Evolutionary conservation across 805 yeast species (phyloP).

Genomic region (Lachancea waltii): DNA sequence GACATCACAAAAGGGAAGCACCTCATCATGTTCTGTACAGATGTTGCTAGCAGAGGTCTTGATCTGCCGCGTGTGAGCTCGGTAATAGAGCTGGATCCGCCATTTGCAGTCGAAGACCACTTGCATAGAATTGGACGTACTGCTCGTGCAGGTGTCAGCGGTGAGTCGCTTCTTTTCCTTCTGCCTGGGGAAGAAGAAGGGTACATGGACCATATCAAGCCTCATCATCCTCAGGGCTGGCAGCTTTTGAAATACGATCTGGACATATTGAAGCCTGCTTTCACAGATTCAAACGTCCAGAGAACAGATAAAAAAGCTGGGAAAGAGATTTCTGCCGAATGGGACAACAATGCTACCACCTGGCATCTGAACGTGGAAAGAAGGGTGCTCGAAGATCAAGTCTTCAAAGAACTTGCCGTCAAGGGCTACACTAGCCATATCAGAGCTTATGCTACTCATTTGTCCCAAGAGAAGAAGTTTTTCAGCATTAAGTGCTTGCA

Average conservation of each 20-base stretch:
- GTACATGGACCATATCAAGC: constrained; percentile 57
- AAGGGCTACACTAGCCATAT: constrained; percentile 84
- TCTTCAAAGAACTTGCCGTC: constrained; percentile 58
- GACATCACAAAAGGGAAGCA: constrained; percentile 41
- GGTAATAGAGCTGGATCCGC: constrained; percentile 92
- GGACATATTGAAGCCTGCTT: constrained; percentile 34
- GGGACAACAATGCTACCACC: constrained; percentile 95
- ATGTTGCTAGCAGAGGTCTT: constrained; percentile 95
- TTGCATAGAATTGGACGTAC: constrained; percentile 96
- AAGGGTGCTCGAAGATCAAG: constrained; percentile 67
- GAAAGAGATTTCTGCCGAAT: constrained; percentile 40
- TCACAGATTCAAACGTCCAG: constrained; percentile 24
- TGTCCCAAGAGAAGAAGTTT: constrained; percentile 65
- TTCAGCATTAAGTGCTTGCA: constrained; percentile 82
- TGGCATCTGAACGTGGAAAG: constrained; percentile 91
- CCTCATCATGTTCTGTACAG: constrained; percentile 83
- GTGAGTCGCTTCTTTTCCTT: constrained; percentile 70
- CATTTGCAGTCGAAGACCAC: constrained; percentile 90
- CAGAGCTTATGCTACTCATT: constrained; percentile 94
- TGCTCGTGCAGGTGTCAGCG: constrained; percentile 91
- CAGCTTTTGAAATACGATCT: constrained; percentile 44
- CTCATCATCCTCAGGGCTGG: constrained; percentile 52
- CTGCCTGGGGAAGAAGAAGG: constrained; percentile 88
- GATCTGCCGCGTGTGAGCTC: constrained; percentile 83
- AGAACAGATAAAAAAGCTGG: constrained; percentile 31